These are phyloP conservation scores for Oemleria cerasiformis DNA, from an alignment of 306 rosid genomes.

Conservation along the genomic window DNA sequence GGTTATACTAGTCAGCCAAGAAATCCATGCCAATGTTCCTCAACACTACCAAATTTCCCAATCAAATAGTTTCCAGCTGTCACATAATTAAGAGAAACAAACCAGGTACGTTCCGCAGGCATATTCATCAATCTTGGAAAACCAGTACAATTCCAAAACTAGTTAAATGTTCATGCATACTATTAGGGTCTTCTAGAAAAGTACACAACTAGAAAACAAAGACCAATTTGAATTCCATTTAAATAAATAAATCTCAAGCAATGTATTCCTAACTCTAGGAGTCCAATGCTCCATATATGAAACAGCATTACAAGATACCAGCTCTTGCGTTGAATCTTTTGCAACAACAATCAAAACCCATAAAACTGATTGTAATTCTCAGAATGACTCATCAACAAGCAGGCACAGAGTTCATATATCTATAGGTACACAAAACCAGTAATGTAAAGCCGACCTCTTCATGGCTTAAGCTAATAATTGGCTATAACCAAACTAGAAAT, in stretches of 20 bases:
- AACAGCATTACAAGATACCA: not conserved
- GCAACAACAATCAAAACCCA: not conserved
- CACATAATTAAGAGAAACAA: not conserved
- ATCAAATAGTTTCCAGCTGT: not conserved
- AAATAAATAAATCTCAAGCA: not conserved
- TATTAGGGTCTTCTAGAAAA: not conserved
- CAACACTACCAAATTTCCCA: not conserved
- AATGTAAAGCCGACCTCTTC: not conserved
- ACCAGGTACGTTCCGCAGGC: not conserved
- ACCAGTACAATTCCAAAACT: not conserved
- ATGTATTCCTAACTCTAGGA: not conserved
- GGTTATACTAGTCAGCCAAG: not conserved
- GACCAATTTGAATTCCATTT: not conserved
- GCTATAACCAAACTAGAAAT: not conserved
- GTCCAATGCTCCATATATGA: not conserved
- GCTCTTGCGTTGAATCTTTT: not conserved
- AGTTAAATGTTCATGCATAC: not conserved
- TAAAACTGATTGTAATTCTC: not conserved
- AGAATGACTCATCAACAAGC: not conserved
- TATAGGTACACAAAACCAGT: not conserved
- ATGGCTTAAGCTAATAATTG: not conserved
- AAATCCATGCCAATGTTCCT: not conserved
- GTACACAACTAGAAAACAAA: not conserved
- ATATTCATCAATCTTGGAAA: not conserved
- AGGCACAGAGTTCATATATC: not conserved